phyloP scores from a whole-genome alignment of 441 rosid species.

The Macaranga tanarius region DNA sequence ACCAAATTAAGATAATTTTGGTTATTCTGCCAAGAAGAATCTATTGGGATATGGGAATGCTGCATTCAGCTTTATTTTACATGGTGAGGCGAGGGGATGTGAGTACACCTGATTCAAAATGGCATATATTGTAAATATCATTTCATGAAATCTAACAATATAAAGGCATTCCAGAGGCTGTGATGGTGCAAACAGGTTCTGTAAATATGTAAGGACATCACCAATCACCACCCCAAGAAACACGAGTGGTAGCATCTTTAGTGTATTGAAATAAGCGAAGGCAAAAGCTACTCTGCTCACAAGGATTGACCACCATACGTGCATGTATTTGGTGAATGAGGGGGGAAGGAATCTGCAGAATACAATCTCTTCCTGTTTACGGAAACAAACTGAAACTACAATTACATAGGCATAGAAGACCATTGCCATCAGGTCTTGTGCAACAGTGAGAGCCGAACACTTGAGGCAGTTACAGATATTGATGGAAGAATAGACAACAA shows the following conservation, averaged over 20 bases:
- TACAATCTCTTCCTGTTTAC: slow-evolving; percentile 84
- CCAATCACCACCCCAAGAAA: slow-evolving; percentile 86
- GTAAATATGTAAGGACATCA: slow-evolving; percentile 59
- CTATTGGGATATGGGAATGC: not conserved
- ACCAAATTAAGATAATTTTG: slow-evolving; percentile 5
- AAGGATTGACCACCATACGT: slow-evolving; percentile 78
- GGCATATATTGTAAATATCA: slow-evolving; percentile 17
- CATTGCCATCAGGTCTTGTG: slow-evolving; percentile 82
- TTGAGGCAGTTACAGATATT: slow-evolving; percentile 63
- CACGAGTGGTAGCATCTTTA: slow-evolving; percentile 79
- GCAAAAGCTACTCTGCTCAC: slow-evolving; percentile 80
- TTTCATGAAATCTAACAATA: slow-evolving; percentile 32
- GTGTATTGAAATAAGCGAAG: slow-evolving; percentile 80
- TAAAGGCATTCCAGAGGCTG: slow-evolving; percentile 51
- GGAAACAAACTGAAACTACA: slow-evolving; percentile 79
- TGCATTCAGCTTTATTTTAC: not conserved
- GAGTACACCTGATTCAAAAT: slow-evolving; percentile 21
- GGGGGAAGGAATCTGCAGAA: slow-evolving; percentile 85
- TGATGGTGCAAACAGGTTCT: slow-evolving; percentile 75
- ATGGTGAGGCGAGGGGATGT: slow-evolving; percentile 10
- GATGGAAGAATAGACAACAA: slow-evolving; percentile 68
- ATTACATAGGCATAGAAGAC: slow-evolving; percentile 70
- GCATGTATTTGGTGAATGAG: slow-evolving; percentile 86
- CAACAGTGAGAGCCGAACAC: slow-evolving; percentile 78
- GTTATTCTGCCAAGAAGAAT: slow-evolving; percentile 2